Conservation (phyloP, 2,329 filamentous ascomycete species). For the Aspergillus persii region DNA sequence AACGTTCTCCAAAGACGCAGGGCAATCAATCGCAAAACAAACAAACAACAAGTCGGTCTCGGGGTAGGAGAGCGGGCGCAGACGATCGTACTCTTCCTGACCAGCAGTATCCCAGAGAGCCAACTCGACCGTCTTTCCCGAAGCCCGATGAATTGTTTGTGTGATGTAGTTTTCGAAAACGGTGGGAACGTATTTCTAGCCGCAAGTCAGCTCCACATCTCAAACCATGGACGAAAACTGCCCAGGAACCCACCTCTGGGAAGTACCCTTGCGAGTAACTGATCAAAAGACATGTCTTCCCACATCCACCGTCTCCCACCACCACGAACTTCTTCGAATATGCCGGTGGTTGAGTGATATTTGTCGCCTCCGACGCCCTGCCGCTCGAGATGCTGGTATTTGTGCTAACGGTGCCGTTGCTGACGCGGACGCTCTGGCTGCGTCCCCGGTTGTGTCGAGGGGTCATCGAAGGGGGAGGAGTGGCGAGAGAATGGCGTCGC, state of each 20-base stretch:
- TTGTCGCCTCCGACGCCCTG: constrained; percentile 74
- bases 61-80: constrained; percentile 93
- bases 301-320: constrained; percentile 94
- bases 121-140: constrained; percentile 92
- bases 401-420: constrained; percentile 87
- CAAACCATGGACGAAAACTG: background rate
- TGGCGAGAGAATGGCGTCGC: constrained; percentile 55
- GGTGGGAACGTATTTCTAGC: constrained; percentile 97
- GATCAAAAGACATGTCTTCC: constrained; percentile 97
- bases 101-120: constrained; percentile 98
- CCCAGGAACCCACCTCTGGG: constrained; percentile 72
- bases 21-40: constrained; percentile 98
- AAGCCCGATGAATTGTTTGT: constrained; percentile 81
- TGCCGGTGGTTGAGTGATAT: constrained; percentile 83
- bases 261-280: constrained; percentile 99
- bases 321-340: constrained; percentile 99
- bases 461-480: constrained; percentile 40
- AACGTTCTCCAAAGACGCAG: constrained; percentile 96
- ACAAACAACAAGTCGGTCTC: constrained; percentile 98
- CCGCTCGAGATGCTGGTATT: constrained; percentile 70
- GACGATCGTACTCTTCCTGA: constrained; percentile 96
- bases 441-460: constrained; percentile 49
- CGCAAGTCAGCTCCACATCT: constrained; percentile 4
- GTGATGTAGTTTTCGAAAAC: constrained; percentile 99
- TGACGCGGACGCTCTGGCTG: constrained; percentile 64